Evolutionary conservation across 192 early-diverging fungal species (phyloP), one percentile per base, ranked within the genome.

Genomic region (Coemansia sp.): DNA sequence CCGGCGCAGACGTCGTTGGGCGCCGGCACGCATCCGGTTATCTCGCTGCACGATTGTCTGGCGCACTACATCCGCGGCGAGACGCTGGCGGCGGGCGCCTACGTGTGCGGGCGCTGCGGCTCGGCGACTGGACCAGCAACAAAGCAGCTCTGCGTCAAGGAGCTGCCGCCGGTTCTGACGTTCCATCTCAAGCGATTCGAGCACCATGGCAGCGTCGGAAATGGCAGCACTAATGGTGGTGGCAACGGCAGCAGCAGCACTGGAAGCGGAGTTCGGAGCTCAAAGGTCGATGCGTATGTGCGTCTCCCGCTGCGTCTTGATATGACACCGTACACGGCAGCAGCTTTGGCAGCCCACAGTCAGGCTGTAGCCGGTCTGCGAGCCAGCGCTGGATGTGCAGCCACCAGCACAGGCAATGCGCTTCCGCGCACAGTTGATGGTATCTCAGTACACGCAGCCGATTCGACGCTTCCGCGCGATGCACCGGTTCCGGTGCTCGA

Each of bases 181-280:
- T 91, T 98, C 54, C 96, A 98, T 72, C 80, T 98, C 11, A 98
- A 98, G 89, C 88, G 97, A 6, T 98, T 98, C 65, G 94, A 94
- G 68, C 93, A 95, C 74, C 79, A 81, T 32, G 76, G 39, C 32
- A 22, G 8, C 6, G 16, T 15, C 57, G 37, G 57, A 37, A n/a
- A 3, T 5, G 11, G 5, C 22, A 49, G 12, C 11, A 67, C 8
- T 8, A 32, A 22, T 66, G 92, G 93, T 63, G 91, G 93, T 73
- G 78, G 85, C 41, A 76, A 45, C 40, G 8, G 16, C 36, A 36
- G 12, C 12, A 41, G 41, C 42, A 42, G 41, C 2, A 48, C 41
- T 15, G 22, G 52, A 41, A 7, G 41, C 11, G 39, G 47, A 1
- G 21, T 26, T n/a, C 22, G 47, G 0, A 26, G 65, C 8, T 83